Base-by-base conservation (phyloP, 2,329 filamentous ascomycete genomes). In the Cladosporium oxysporum region DNA sequence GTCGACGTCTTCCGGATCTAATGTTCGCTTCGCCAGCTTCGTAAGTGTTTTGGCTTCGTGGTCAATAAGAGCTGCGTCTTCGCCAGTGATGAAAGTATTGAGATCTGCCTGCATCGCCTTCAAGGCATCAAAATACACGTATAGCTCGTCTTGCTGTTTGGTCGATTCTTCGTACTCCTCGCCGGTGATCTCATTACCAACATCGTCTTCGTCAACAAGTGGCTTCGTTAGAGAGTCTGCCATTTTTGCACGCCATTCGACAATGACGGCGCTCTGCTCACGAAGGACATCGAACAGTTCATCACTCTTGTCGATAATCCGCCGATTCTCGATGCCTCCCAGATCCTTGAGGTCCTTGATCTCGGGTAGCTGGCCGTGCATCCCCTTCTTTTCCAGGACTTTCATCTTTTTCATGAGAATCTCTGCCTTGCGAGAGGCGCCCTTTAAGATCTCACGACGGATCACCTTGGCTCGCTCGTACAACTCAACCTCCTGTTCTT, bases 151-250 rank as follows among this genome's bases (percentile, higher is more conserved):
- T 78, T 98, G 94, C 55, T 90, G 85, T 76, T 91, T 91, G 0
- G 93, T 92, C 0, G 94, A 96, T 35, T 91, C 87, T 70, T 92
- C 91, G 69, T 97, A 95, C 76, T 98, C 95, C 66, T 97, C 90
- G 28, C 95, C 95, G 12, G 92, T 94, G 2, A 88, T 85, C 66
- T 96, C 92, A 11, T 85, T 79, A n/a, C 81, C 82, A 18, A 80
- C 79, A 5, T 88, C 87, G 49, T 96, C 92, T 73, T 95, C 88
- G 71, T 98, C 95, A 21, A 98, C 87, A 1, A 98, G 83, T 0
- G 91, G 88, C 67, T 88, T 85, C 12, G 91, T 79, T 11, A 97
- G 83, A 23, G 94, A 85, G 63, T 90, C 84, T 21, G 92, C 84
- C 66, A 93, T 88, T 50, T 87, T 83, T 66, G 90, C 84, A 50